Conservation (phyloP, 1,284 basidiomycete species). For the Ceratobasidium sp. region DNA sequence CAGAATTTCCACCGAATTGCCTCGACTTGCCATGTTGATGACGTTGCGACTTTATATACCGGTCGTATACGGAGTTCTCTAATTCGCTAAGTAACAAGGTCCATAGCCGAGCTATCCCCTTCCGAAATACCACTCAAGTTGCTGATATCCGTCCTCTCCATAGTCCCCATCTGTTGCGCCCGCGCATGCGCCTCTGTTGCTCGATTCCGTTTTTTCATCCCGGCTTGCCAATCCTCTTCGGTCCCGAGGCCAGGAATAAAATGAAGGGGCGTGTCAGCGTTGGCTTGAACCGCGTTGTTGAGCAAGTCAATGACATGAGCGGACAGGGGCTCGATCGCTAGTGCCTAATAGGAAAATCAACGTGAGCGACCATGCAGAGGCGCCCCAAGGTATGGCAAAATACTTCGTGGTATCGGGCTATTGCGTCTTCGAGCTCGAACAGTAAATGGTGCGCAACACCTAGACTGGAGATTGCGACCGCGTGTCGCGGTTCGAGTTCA, state of each 20-base stretch:
- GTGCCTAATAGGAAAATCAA: constrained; percentile 59
- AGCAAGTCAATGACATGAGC: constrained; percentile 84
- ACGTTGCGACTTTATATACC: too few species aligned
- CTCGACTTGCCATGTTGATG: too few species aligned
- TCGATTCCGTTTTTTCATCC: constrained; percentile 33
- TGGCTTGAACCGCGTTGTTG: constrained; percentile 76
- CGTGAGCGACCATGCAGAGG: background rate
- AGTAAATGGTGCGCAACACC: constrained; percentile 83
- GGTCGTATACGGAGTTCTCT: too few species aligned
- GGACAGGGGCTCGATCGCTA: constrained; percentile 86
- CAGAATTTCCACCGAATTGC: too few species aligned
- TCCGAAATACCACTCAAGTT: constrained; percentile 30
- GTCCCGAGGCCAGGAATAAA: constrained; percentile 43
- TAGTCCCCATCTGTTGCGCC: background rate
- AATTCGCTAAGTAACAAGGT: constrained; percentile 8
- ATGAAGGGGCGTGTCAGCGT: constrained; percentile 49
- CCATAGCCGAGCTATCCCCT: constrained; percentile 28
- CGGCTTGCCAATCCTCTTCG: constrained; percentile 45
- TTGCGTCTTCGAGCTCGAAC: constrained; percentile 75
- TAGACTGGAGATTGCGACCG: constrained; percentile 79
- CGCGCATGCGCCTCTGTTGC: constrained; percentile 15
- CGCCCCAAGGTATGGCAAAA: constrained; percentile 44
- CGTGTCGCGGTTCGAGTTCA: constrained; percentile 78
- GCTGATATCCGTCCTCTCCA: constrained; percentile 4
- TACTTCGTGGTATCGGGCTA: constrained; percentile 88